These are phyloP conservation scores for Pseudogymnoascus pannorum DNA, from an alignment of 2,329 filamentous ascomycete species.

Conservation along the genomic window DNA sequence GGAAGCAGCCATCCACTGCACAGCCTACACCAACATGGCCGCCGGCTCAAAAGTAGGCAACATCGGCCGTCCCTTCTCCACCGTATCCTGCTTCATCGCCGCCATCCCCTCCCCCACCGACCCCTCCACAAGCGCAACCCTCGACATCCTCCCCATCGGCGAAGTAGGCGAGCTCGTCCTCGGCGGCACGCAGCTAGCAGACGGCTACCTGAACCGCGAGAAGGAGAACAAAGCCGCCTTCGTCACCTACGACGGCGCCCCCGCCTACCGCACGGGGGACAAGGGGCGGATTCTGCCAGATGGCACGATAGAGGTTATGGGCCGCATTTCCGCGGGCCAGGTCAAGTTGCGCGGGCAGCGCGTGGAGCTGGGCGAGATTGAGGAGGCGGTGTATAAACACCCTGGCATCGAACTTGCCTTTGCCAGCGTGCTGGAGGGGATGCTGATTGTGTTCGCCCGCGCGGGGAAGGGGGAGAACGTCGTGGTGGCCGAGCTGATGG, in stretches of 20 bases:
- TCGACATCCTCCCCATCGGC: conserved; percentile 25
- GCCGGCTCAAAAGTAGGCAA: conserved; percentile 51
- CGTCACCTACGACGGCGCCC: conserved; percentile 31
- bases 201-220: conserved; percentile 72
- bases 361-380: conserved; percentile 72
- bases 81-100: conserved; percentile 45
- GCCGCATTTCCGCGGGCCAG: conserved; percentile 71
- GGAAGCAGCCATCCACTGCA: conserved; percentile 87
- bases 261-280: conserved; percentile 31
- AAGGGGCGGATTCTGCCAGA: conserved; percentile 61
- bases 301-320: conserved; percentile 74
- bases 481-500: conserved; percentile 40
- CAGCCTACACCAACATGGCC: conserved; percentile 58
- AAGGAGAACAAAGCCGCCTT: conserved; percentile 70
- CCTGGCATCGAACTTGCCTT: conserved; percentile 57
- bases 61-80: conserved; percentile 73
- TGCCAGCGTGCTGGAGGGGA: conserved; percentile 59
- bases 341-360: conserved; percentile 82
- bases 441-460: conserved; percentile 61
- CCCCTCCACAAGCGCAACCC: conserved; percentile 13
- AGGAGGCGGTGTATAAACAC: conserved; percentile 58
- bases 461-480: conserved; percentile 30
- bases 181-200: conserved; percentile 71
- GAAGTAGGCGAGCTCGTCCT: conserved; percentile 61
- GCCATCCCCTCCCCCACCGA: conserved; percentile 15